Percentiles rank a stretch among this genome's conserved stretches.
Evolutionary conservation across 805 yeast species (phyloP).

Genomic region (Maudiozyma bulderi): DNA sequence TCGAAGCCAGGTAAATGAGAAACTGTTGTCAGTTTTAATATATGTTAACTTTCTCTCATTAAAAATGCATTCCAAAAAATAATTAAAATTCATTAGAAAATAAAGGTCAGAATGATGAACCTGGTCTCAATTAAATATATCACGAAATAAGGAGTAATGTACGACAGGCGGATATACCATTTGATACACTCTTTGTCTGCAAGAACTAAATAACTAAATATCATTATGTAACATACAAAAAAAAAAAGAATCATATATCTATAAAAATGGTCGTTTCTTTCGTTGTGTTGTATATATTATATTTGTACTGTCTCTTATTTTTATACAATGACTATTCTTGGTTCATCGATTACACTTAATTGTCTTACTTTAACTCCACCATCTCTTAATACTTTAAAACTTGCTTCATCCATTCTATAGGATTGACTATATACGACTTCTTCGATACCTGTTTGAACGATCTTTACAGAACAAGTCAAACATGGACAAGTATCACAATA

Average conservation of each 20-base stretch:
- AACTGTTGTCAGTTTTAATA: no score
- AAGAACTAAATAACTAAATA: neutral
- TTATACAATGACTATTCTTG: slow-evolving; percentile 17
- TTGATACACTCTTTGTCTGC: no score
- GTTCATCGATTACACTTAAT: slow-evolving; percentile 29
- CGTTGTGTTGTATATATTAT: neutral
- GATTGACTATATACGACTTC: slow-evolving; percentile 91
- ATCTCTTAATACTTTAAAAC: slow-evolving; percentile 58
- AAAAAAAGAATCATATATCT: neutral
- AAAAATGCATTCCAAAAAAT: no score
- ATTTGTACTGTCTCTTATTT: neutral
- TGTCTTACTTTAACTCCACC: slow-evolving; percentile 71
- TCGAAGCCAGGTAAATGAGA: slow-evolving; percentile 54
- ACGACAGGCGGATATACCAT: no score
- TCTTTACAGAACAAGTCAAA: slow-evolving; percentile 88
- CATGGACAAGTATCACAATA: slow-evolving; percentile 98
- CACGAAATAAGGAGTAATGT: no score
- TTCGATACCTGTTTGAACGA: slow-evolving; percentile 81
- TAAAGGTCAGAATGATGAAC: no score
- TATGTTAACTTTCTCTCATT: no score
- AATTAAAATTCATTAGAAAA: no score
- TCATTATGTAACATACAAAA: neutral
- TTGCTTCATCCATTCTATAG: slow-evolving; percentile 82
- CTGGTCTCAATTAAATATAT: no score
- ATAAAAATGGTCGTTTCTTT: neutral